Evolutionary conservation across 495 filamentous ascomycete species (phyloP).

Genomic region (Aspergillus incahuasiensis): DNA sequence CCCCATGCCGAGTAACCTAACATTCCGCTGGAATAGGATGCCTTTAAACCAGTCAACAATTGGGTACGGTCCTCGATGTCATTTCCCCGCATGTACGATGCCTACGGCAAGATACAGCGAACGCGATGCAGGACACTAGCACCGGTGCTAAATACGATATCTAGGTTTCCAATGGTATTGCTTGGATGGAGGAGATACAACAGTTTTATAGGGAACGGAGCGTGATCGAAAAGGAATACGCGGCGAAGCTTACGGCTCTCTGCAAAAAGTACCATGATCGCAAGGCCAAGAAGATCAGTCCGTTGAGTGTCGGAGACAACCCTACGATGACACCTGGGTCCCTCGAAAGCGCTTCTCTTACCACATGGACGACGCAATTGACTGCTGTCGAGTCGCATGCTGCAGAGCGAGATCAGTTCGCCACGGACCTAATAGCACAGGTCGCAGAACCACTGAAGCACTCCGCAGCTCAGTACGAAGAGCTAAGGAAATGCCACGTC

Average conservation of each 20-base stretch:
- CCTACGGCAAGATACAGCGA: constrained; percentile 13
- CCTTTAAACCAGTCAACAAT: constrained; percentile 86
- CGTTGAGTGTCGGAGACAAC: constrained; percentile 87
- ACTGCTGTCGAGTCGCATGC: constrained; percentile 83
- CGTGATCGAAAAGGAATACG: constrained; percentile 93
- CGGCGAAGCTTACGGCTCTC: constrained; percentile 74
- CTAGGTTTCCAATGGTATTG: constrained; percentile 75
- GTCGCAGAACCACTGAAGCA: constrained; percentile 81
- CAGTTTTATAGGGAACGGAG: constrained; percentile 94
- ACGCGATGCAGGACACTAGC: constrained; percentile 17
- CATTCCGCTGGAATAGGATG: constrained; percentile 56
- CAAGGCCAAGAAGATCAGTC: constrained; percentile 85
- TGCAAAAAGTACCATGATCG: constrained; percentile 96
- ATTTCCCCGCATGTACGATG: constrained; percentile 16
- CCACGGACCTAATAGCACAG: constrained; percentile 64
- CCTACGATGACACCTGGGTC: constrained; percentile 92
- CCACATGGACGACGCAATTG: constrained; percentile 93
- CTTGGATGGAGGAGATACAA: constrained; percentile 95
- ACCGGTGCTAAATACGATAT: constrained; percentile 23
- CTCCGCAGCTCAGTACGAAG: constrained; percentile 72
- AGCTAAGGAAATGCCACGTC: constrained; percentile 84
- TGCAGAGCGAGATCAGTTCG: constrained; percentile 81
- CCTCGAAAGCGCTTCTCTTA: constrained; percentile 91
- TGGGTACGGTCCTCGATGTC: constrained; percentile 56
- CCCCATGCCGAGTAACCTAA: not conserved